A percentile compares a stretch with the other conserved stretches of the same genome.
phyloP scores from a whole-genome alignment of 257 asterid genomes.

The Avicennia marina region DNA sequence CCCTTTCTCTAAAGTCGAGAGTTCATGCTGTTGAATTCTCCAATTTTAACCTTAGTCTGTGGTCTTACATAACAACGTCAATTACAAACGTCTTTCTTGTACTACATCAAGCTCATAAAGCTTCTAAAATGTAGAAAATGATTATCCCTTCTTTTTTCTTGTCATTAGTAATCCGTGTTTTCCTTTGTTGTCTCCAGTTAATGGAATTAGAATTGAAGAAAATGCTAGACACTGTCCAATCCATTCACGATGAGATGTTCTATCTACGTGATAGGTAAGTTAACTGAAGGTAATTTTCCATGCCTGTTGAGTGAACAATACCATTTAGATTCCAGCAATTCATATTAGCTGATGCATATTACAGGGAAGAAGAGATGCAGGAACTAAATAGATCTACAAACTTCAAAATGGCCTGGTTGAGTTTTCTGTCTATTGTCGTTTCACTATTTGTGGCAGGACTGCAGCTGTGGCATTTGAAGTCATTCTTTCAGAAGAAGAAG shows the following conservation, averaged over 20 bases:
- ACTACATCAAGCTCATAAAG: too few species aligned
- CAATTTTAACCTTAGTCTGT: too few species aligned
- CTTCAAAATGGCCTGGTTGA: constrained; percentile 70
- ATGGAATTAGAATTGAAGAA: constrained; percentile 82
- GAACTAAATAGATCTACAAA: constrained; percentile 59
- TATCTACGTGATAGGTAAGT: constrained; percentile 78
- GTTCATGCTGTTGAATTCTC: too few species aligned
- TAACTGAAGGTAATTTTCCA: too few species aligned
- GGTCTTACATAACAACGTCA: too few species aligned
- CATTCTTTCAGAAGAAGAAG: constrained; percentile 88
- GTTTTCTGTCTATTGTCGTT: constrained; percentile 50
- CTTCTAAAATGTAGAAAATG: too few species aligned
- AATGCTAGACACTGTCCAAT: constrained; percentile 58
- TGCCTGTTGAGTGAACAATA: too few species aligned
- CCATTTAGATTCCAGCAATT: too few species aligned
- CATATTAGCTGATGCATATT: not conserved
- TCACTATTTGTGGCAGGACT: constrained; percentile 63
- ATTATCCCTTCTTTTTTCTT: too few species aligned
- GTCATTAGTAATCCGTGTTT: too few species aligned
- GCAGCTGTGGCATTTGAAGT: constrained; percentile 78
- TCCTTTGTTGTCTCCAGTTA: constrained; percentile 34
- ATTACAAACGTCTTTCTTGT: too few species aligned
- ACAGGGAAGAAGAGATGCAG: constrained; percentile 89
- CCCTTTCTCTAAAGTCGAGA: too few species aligned
- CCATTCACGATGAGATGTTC: constrained; percentile 82